Evolutionary conservation across 371 early-diverging fungal genomes (phyloP), one percentile per base, ranked within the genome.

Genomic region (Apophysomyces variabilis): DNA sequence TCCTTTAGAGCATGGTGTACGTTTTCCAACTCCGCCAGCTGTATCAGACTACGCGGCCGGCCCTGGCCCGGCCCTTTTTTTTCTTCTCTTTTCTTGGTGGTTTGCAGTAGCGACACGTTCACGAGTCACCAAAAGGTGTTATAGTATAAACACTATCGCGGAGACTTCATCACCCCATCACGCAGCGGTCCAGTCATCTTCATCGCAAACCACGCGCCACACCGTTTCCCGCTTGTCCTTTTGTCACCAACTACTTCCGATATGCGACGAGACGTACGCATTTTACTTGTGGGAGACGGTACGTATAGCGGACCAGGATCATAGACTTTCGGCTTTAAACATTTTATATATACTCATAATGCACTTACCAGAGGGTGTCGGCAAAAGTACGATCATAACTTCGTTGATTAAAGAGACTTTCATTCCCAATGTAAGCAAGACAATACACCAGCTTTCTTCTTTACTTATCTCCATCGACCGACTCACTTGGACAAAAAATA

Each of bases 371-470:
- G 96, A 92, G 76, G 92, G 93, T 50, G 95, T 95, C 61, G 99
- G 99, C 64, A 99, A 99, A 75, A 95, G 94, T 75, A 95, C 99
- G 18, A 80, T 99, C 69, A 93, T 99, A 67, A 96, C 93, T 37
- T 91, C 96, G 37, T 90, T 99, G 64, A 95, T 97, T 71, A 97
- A 95, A 72, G 99, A 99, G 72, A 85, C 90, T 1, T 97, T 94
- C 82, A 90, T 97, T 36, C 87, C 92, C 45, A 92, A 94, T 74
- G 98, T 96, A 89, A 83, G 85, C 57, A 21, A 26, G 57, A 4
- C 59, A 38, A 26, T 14, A 56, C 61, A 14, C 43, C 9, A 37
- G 13, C 13, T 41, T 16, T 47, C 7, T 46, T 7, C 18, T n/a
- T 39, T 18, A 32, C 39, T 35, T 64, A n/a, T 46, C 11, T 60